A percentile compares a stretch with the other conserved stretches of the same genome.
Conservation (phyloP, 2,329 filamentous ascomycete species). For the Apiospora malaysiana region DNA sequence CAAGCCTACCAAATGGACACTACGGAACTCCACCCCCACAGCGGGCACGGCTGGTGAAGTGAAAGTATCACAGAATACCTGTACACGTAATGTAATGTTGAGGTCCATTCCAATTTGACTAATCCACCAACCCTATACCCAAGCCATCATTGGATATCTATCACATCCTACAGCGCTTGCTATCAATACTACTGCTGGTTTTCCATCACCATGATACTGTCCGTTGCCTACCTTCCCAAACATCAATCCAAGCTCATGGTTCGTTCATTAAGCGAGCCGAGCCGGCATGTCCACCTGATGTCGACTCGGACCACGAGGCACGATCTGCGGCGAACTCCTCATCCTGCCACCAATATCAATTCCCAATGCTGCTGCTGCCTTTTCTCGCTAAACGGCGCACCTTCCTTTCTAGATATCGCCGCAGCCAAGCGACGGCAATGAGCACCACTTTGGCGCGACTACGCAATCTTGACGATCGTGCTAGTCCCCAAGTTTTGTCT, state of each 20-base stretch:
- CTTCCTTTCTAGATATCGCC: constrained; percentile 10
- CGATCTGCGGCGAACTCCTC: constrained; percentile 7
- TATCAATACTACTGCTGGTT: not conserved
- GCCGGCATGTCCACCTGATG: constrained; percentile 14
- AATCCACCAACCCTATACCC: no score
- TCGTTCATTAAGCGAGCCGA: constrained; percentile 17
- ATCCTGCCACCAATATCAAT: not conserved
- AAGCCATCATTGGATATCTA: not conserved
- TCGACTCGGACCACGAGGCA: not conserved
- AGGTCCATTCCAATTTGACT: no score
- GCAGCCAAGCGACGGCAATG: constrained; percentile 12
- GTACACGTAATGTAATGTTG: no score
- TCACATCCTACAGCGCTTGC: not conserved
- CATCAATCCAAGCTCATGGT: not conserved
- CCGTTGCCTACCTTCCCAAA: not conserved
- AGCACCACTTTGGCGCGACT: not conserved
- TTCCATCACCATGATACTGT: not conserved
- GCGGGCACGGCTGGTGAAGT: not conserved
- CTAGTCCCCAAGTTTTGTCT: not conserved
- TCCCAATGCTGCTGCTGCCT: not conserved
- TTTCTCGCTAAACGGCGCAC: constrained; percentile 16
- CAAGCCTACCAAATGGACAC: not conserved
- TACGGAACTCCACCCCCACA: constrained; percentile 14
- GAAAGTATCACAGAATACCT: no score
- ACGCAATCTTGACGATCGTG: constrained; percentile 5